Conservation (phyloP, 116 monocot species). For the Papilionanthe hybrid region DNA sequence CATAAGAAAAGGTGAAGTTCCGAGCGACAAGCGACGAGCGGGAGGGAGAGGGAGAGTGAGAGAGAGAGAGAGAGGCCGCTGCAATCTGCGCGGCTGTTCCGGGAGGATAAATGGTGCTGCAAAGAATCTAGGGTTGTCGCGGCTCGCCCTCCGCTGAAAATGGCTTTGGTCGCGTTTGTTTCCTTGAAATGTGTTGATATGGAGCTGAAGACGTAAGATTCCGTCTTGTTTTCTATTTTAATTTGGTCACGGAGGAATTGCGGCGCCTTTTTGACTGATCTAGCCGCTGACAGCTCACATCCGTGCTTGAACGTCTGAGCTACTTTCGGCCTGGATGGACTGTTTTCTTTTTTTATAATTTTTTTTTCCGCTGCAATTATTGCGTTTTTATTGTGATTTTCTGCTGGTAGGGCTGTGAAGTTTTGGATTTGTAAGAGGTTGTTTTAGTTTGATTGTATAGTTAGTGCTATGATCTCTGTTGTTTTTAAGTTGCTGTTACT, state of each 20-base stretch:
- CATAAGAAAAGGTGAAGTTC: too few relatives aligned
- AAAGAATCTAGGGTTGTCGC: not conserved
- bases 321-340: not conserved
- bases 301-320: conserved; percentile 4
- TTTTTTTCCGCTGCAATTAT: not conserved
- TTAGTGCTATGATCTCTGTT: not conserved
- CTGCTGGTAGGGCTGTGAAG: not conserved
- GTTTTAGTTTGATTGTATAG: not conserved
- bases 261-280: conserved; percentile 4
- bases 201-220: not conserved
- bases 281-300: not conserved
- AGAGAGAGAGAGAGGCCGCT: not conserved
- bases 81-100: not conserved
- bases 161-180: not conserved
- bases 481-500: not conserved
- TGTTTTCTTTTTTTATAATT: not conserved
- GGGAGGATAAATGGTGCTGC: not conserved
- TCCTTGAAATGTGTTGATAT: not conserved
- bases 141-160: not conserved
- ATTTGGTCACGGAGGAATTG: not conserved
- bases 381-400: not conserved
- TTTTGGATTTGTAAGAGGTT: not conserved
- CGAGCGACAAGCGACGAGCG: not conserved
- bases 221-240: not conserved
- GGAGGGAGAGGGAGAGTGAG: not conserved